A percentile compares a stretch with the other conserved stretches of the same genome.
Evolutionary conservation across 345 rosid genomes (phyloP).

Genomic region (Excoecaria cochinchinensis): DNA sequence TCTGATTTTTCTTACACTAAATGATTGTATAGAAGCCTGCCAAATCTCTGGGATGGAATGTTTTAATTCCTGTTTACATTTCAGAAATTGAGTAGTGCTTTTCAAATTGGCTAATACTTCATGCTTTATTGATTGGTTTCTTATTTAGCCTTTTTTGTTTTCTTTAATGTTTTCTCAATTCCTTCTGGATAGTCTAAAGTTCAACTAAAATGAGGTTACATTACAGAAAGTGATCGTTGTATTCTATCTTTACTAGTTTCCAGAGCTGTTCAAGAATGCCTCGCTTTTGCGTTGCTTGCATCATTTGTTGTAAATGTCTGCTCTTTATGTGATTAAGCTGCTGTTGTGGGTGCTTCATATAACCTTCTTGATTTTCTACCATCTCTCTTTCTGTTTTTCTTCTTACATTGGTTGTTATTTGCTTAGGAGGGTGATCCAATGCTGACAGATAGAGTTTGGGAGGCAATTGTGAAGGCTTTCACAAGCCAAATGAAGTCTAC

Average conservation of each 20-base stretch:
- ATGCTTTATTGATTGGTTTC: no score
- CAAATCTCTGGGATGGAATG: neutral
- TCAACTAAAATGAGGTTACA: neutral
- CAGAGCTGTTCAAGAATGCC: neutral
- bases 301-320: no score
- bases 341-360: neutral
- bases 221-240: neutral
- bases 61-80: neutral
- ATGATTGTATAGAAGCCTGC: neutral
- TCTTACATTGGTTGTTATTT: conserved; percentile 11
- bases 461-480: conserved; percentile 87
- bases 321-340: neutral
- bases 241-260: neutral
- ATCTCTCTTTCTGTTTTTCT: conserved; percentile 8
- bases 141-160: neutral
- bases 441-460: conserved; percentile 94
- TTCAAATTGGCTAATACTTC: neutral
- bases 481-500: conserved; percentile 93
- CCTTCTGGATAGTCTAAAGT: neutral
- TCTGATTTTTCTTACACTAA: neutral
- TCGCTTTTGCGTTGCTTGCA: neutral
- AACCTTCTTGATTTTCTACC: conserved; percentile 3
- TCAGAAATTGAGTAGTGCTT: neutral
- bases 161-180: neutral
- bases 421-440: conserved; percentile 71